Evolutionary conservation across 2,329 filamentous ascomycete genomes (phyloP).

Genomic region (Colletotrichum paranaense): DNA sequence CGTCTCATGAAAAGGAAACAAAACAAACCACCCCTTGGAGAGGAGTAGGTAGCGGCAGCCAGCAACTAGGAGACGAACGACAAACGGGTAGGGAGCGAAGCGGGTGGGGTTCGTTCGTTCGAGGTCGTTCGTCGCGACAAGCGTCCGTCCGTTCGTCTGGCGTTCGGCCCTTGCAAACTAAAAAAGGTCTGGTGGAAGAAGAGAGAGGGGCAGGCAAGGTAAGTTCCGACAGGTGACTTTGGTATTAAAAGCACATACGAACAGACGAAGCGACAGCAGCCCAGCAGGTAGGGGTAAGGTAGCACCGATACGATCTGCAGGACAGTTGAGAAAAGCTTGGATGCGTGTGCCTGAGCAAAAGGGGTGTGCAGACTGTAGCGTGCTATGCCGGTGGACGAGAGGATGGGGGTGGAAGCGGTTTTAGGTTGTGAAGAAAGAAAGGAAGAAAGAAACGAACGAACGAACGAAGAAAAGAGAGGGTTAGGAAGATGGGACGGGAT

Average conservation of each 20-base stretch:
- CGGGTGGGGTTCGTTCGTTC: neutral
- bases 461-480: neutral
- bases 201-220: neutral
- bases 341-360: neutral
- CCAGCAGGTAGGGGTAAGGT: neutral
- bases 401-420: neutral
- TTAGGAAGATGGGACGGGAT: slow-evolving; percentile 25
- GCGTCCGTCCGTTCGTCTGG: slow-evolving; percentile 23
- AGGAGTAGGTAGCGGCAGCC: neutral
- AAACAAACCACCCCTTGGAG: slow-evolving; percentile 11
- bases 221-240: neutral
- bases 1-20: neutral
- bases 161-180: slow-evolving; percentile 11
- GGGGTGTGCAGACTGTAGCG: no score
- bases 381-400: no score
- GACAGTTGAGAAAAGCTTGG: neutral
- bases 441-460: neutral
- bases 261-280: neutral
- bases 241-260: neutral
- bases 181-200: neutral
- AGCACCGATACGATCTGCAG: neutral
- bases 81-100: neutral
- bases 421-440: slow-evolving; percentile 15
- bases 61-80: neutral
- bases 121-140: slow-evolving; percentile 14